Percentiles rank a stretch among this genome's conserved stretches.
These are phyloP conservation scores for Daldinia eschscholtzii DNA, from an alignment of 2,329 filamentous ascomycete species.

Conservation along the genomic window DNA sequence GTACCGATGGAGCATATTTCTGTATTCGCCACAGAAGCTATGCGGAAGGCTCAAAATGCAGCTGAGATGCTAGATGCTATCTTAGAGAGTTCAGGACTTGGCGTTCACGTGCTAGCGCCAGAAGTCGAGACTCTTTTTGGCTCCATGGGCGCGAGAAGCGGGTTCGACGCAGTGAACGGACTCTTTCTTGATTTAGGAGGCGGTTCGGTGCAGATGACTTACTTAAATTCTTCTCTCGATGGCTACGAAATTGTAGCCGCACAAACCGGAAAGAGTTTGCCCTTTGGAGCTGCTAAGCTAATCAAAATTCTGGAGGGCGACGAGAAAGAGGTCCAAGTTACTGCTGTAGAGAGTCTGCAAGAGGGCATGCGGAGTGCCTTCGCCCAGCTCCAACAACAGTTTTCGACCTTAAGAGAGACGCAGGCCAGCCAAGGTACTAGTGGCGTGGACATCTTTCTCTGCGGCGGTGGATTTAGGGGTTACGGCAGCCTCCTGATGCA, in stretches of 20 bases:
- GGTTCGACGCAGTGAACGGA: conserved; percentile 75
- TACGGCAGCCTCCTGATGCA: conserved; percentile 93
- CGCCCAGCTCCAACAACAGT: conserved; percentile 61
- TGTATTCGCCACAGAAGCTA: conserved; percentile 90
- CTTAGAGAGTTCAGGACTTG: conserved; percentile 71
- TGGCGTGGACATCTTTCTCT: conserved; percentile 82
- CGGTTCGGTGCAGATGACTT: conserved; percentile 75
- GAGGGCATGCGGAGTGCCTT: conserved; percentile 72
- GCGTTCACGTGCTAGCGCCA: conserved; percentile 79
- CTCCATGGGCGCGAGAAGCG: conserved; percentile 84
- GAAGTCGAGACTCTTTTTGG: conserved; percentile 86
- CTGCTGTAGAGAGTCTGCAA: conserved; percentile 68
- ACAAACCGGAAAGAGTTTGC: conserved; percentile 67
- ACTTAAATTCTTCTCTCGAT: conserved; percentile 64
- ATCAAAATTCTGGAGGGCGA: conserved; percentile 62
- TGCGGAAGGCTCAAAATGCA: conserved; percentile 82
- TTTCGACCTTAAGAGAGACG: conserved; percentile 65
- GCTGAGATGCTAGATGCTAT: conserved; percentile 76
- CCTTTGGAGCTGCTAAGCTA: conserved; percentile 71
- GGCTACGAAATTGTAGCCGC: conserved; percentile 68
- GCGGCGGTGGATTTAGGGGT: conserved; percentile 89
- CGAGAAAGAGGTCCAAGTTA: conserved; percentile 56
- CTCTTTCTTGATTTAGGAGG: conserved; percentile 90
- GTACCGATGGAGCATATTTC: conserved; percentile 75
- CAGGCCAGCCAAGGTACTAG: conserved; percentile 48